A percentile compares a stretch with the other conserved stretches of the same genome.
These are phyloP conservation scores for Taiozyma sp. DNA, from an alignment of 1,139 yeast genomes.

Conservation along the genomic window DNA sequence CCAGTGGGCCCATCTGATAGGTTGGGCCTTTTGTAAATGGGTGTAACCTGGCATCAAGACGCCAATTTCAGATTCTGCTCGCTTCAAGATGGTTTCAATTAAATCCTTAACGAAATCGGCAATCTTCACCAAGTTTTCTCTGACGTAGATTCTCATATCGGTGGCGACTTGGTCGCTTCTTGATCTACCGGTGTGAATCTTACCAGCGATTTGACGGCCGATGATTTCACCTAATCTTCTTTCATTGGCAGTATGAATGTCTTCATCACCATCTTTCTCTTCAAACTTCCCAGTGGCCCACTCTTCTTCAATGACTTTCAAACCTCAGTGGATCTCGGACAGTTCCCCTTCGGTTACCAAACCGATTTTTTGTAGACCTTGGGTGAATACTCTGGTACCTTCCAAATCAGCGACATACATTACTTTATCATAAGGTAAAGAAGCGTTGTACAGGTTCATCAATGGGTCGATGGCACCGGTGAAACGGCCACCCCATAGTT, in stretches of 20 bases:
- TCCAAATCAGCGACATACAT: constrained; percentile 94
- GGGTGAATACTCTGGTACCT: constrained; percentile 91
- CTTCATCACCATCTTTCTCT: constrained; percentile 93
- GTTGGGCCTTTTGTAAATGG: constrained; percentile 97
- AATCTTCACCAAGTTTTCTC: constrained; percentile 65
- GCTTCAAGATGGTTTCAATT: constrained; percentile 58
- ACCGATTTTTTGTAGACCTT: constrained; percentile 77
- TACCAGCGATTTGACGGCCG: constrained; percentile 91
- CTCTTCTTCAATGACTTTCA: constrained; percentile 65
- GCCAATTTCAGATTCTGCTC: constrained; percentile 85
- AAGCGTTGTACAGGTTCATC: constrained; percentile 96
- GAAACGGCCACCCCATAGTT: constrained; percentile 98
- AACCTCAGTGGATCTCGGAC: constrained; percentile 74
- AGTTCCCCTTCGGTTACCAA: constrained; percentile 71
- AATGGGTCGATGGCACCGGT: constrained; percentile 96
- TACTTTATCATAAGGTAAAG: constrained; percentile 89
- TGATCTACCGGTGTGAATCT: constrained; percentile 97
- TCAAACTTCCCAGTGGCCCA: constrained; percentile 75
- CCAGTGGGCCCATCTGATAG: constrained; percentile 99
- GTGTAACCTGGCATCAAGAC: constrained; percentile 98
- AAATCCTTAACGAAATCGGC: constrained; percentile 55
- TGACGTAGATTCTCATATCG: constrained; percentile 91
- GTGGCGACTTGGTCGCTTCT: constrained; percentile 99
- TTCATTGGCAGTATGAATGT: constrained; percentile 97
- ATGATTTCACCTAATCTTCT: constrained; percentile 94